phyloP scores from a whole-genome alignment of 345 rosid genomes.

The Rhodamnia rubescens region DNA sequence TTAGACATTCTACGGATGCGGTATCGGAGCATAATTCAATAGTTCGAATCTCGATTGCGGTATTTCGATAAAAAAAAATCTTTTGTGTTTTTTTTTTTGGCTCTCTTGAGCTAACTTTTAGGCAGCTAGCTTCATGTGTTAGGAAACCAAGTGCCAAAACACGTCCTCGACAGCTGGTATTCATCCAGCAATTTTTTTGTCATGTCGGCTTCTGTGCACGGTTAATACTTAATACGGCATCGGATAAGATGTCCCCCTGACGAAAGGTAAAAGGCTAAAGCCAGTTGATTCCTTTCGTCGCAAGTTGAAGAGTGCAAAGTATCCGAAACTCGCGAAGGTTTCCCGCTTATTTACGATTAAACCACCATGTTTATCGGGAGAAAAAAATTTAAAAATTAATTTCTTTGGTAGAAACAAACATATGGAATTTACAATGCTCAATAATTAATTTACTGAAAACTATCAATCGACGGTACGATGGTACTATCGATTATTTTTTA shows the following conservation, averaged over 20 bases:
- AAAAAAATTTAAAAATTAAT: too few relatives aligned
- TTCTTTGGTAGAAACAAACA: background rate
- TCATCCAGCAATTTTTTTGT: background rate
- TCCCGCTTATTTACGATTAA: too few relatives aligned
- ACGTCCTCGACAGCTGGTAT: background rate
- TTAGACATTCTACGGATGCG: too few relatives aligned
- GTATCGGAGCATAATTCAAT: too few relatives aligned
- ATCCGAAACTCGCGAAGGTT: too few relatives aligned
- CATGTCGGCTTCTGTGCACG: background rate
- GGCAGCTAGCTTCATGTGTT: background rate
- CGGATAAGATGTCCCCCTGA: background rate
- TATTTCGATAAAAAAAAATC: too few relatives aligned
- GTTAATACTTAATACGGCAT: background rate
- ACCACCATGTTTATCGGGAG: background rate
- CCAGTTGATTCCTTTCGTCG: background rate
- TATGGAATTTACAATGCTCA: background rate
- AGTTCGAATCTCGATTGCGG: background rate
- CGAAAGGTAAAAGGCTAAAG: background rate
- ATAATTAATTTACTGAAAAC: too few relatives aligned
- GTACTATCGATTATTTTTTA: too few relatives aligned
- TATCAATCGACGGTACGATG: too few relatives aligned
- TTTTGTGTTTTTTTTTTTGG: too few relatives aligned
- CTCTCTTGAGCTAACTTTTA: background rate
- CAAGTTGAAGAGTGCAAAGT: background rate
- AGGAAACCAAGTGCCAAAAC: background rate